Evolutionary conservation across 495 filamentous ascomycete species (phyloP), one percentile per base, ranked within the genome.

Genomic region (Penicillium alfredii): DNA sequence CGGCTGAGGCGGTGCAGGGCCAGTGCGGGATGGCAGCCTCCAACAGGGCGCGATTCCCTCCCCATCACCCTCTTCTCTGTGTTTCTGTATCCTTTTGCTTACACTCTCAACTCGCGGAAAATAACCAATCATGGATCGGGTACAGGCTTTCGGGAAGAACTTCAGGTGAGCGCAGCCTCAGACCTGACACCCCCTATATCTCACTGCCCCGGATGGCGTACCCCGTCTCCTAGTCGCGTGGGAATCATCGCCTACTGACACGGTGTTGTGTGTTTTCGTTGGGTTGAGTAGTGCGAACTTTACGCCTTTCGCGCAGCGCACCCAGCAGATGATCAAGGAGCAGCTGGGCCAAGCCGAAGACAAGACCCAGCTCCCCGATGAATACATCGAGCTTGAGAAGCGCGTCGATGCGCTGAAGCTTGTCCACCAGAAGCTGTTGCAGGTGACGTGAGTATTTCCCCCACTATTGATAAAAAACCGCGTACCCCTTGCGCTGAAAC

Each of bases 301-400:
- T 67, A 85, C 86, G 45, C 92, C 92, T 16, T 95, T 94, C 53
- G 86, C 88, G 47, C 82, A 85, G 45, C 84, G 92, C 41, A 95
- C 88, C 24, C 87, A 94, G 63, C 92, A 98, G 69, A 88, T 86
- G 71, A 83, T 95, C 60, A 93, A 90, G 67, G 92, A 98, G 67
- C 89, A 95, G 64, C 73, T 96, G 30, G 92, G 92, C 36, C 88
- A 94, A 56, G 88, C 80, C 35, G 92, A 95, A 44, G 92, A 97
- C 60, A 93, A 92, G 84, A 98, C 92, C 40, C 81, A 98, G 64
- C 87, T 97, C 17, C 93, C 93, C 11, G 80, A 89, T 52, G 93
- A 97, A 58, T 98, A 97, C 63, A 82, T 96, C 55, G 88, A 97
- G 65, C 85, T 98, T 33, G 92, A 98, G 80, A 96, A 95, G 74